Evolutionary conservation across 352 stramenopile genomes (phyloP), one percentile per base, ranked within the genome.

Genomic region (Pythium periplocum): DNA sequence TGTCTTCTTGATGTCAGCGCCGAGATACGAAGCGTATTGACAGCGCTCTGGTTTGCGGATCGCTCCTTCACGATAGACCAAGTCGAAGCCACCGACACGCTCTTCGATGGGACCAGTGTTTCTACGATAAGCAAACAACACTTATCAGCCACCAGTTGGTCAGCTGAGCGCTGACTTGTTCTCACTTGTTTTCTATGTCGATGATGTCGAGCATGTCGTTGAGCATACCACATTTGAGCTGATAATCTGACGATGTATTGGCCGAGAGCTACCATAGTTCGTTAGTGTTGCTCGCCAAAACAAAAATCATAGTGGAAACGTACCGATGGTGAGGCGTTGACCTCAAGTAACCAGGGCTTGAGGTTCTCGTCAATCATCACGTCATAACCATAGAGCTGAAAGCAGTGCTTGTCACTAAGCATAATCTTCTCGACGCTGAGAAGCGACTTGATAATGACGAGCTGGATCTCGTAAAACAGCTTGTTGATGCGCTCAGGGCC

Each of bases 361-460:
- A 97, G 71, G 17, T 87, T 89, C 60, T 94, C 78, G 55, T 97
- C 90, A 45, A 97, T 94, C 77, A 97, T 92, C 41, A 97, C 75
- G 53, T 96, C 89, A 59, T 96, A 97, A 38, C 93, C 93, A 65
- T 97, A 98, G 11, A 98, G 73, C 61, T 98, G 87, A 51, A 98
- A 98, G 73, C 91, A 97, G 72, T 98, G 91, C 55, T 96, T 96
- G 73, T 98, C 93, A 53, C 96, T 93, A 52, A 98, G 96, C 58
- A 98, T 97, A 55, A 95, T 83, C 55, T 97, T 91, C 68, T 98
- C 89, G 34, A 97, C 88, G 38, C 80, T 90, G 48, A 87, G 55
- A 30, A 94, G 69, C 36, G 78, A 92, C 65, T 86, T 88, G 59
- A 95, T 88, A 55, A 91, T 94, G 46, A 94, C 80, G 44, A 86